These are phyloP conservation scores for Isatis tinctoria DNA, from an alignment of 345 rosid genomes.

Conservation along the genomic window DNA sequence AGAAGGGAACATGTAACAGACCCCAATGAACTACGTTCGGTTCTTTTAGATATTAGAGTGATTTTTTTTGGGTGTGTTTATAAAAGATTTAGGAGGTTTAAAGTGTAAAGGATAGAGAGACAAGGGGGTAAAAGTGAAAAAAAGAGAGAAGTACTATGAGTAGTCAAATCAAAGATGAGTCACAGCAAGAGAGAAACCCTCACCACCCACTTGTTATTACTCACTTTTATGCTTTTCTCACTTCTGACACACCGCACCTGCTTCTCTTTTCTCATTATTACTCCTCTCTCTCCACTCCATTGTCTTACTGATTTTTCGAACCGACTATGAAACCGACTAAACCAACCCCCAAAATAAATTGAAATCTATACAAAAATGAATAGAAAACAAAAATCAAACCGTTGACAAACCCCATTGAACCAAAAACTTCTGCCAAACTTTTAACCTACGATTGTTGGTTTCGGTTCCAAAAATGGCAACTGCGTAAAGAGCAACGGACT, in stretches of 20 bases:
- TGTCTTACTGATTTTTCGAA: neutral
- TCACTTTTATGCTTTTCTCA: conserved; percentile 32
- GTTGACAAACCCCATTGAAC: neutral
- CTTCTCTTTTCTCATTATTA: conserved; percentile 28
- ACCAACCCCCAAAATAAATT: neutral
- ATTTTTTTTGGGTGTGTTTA: neutral
- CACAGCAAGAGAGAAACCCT: conserved; percentile 27
- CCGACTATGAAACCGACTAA: neutral
- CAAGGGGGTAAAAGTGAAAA: conserved; percentile 16
- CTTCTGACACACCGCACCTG: conserved; percentile 37
- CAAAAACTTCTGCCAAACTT: neutral
- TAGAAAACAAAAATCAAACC: neutral
- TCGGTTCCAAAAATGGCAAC: neutral
- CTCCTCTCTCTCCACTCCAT: neutral
- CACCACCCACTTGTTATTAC: conserved; percentile 31
- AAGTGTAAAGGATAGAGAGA: neutral
- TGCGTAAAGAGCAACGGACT: neutral
- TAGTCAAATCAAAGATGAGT: conserved; percentile 32
- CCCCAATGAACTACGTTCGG: neutral
- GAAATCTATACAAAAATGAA: neutral
- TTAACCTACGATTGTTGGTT: neutral
- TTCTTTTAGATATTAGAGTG: no score
- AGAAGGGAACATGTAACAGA: neutral
- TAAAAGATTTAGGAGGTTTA: neutral
- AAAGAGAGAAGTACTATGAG: conserved; percentile 19